These are phyloP conservation scores for Xylaria sp. DNA, from an alignment of 495 filamentous ascomycete species.

Conservation along the genomic window DNA sequence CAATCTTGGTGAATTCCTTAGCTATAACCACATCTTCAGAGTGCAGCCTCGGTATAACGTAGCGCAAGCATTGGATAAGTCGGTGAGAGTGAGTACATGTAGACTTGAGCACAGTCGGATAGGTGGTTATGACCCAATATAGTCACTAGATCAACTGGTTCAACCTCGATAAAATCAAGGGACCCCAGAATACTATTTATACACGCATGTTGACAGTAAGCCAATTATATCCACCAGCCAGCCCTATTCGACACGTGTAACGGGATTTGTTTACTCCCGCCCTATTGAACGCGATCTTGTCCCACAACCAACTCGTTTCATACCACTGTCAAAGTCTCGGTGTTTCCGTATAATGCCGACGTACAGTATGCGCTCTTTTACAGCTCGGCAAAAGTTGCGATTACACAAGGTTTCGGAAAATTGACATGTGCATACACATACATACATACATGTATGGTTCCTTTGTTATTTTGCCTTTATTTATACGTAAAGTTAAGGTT, in stretches of 20 bases:
- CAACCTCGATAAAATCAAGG: background rate
- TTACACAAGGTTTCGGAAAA: background rate
- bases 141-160: background rate
- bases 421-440: background rate
- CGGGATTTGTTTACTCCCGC: background rate
- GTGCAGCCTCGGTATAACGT: background rate
- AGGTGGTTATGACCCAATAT: background rate
- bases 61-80: background rate
- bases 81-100: background rate
- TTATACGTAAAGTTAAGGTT: background rate
- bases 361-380: background rate
- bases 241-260: background rate
- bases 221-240: background rate
- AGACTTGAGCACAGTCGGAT: background rate
- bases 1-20: background rate
- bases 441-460: background rate
- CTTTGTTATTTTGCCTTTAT: background rate
- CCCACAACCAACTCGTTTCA: background rate
- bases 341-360: background rate
- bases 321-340: background rate
- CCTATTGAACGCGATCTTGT: background rate
- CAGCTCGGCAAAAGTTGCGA: background rate
- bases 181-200: background rate
- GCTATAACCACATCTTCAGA: background rate
- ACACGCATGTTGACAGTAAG: conserved; percentile 1